Percentiles rank a stretch among this genome's conserved stretches.
Conservation (phyloP, 2,329 filamentous ascomycete genomes). For the Sporothrix pseudoabietina region DNA sequence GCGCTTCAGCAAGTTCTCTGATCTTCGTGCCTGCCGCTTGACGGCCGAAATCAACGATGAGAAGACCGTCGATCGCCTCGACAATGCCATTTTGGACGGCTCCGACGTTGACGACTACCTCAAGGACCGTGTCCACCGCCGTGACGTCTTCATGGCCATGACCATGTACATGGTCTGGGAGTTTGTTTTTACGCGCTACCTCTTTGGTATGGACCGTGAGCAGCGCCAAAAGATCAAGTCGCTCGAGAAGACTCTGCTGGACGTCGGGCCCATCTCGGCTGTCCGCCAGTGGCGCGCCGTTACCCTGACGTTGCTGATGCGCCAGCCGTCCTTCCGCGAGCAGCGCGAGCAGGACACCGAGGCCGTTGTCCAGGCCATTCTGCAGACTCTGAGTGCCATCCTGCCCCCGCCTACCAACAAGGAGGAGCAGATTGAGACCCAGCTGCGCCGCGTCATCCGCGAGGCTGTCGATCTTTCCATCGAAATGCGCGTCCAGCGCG, state of each 20-base stretch:
- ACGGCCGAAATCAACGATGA: slow-evolving; percentile 86
- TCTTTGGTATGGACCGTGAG: slow-evolving; percentile 98
- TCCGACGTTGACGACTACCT: slow-evolving; percentile 89
- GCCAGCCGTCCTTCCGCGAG: slow-evolving; percentile 73
- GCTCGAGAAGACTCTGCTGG: slow-evolving; percentile 85
- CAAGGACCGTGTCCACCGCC: slow-evolving; percentile 79
- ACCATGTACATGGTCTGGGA: slow-evolving; percentile 99
- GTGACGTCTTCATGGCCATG: slow-evolving; percentile 97
- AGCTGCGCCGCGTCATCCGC: slow-evolving; percentile 82
- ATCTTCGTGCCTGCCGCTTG: slow-evolving; percentile 81
- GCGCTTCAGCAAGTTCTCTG: slow-evolving; percentile 96
- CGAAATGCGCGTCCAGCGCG: slow-evolving; percentile 95
- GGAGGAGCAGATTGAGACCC: slow-evolving; percentile 77
- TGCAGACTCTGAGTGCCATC: slow-evolving; percentile 78
- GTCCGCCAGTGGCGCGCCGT: slow-evolving; percentile 97
- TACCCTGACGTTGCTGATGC: slow-evolving; percentile 84
- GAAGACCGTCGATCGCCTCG: slow-evolving; percentile 89
- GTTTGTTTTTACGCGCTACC: slow-evolving; percentile 94
- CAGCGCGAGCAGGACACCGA: slow-evolving; percentile 90
- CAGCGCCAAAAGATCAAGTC: slow-evolving; percentile 97
- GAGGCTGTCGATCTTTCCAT: slow-evolving; percentile 88
- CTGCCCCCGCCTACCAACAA: slow-evolving; percentile 83
- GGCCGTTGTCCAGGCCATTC: slow-evolving; percentile 90
- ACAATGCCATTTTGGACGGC: slow-evolving; percentile 92
- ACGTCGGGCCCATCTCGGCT: slow-evolving; percentile 84